Conservation (phyloP, 2,329 filamentous ascomycete species). For the Fusarium sacchari region DNA sequence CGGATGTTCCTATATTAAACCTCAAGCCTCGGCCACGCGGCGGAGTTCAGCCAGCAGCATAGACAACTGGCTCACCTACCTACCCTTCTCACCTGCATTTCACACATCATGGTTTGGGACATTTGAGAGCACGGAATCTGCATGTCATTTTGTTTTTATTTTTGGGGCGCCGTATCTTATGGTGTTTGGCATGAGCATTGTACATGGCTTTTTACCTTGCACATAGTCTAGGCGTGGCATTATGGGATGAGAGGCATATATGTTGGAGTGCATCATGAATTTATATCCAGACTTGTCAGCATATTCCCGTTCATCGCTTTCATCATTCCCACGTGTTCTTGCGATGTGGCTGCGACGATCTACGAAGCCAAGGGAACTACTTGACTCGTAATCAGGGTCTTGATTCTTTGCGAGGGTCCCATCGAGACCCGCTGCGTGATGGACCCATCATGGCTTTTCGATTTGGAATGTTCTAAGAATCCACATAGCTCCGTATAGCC, state of each 20-base stretch:
- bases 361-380: not conserved
- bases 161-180: not conserved
- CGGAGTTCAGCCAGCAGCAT: slow-evolving; percentile 29
- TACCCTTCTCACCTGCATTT: not conserved
- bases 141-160: slow-evolving; percentile 11
- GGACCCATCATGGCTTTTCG: not conserved
- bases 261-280: slow-evolving; percentile 26
- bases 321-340: not conserved
- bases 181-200: slow-evolving; percentile 11
- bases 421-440: not conserved
- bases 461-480: not conserved
- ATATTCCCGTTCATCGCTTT: not conserved
- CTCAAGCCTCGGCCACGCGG: slow-evolving; percentile 40
- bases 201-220: slow-evolving; percentile 24
- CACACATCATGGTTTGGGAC: not conserved
- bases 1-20: slow-evolving; percentile 45
- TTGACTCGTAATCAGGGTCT: not conserved
- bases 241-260: slow-evolving; percentile 16
- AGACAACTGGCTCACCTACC: not conserved
- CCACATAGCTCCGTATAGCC: not conserved
- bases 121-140: slow-evolving; percentile 1
- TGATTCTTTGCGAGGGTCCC: not conserved
- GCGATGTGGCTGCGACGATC: not conserved
- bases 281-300: slow-evolving; percentile 33
- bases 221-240: slow-evolving; percentile 24